Conservation (phyloP, 345 rosid species). For the Melaleuca alternifolia region DNA sequence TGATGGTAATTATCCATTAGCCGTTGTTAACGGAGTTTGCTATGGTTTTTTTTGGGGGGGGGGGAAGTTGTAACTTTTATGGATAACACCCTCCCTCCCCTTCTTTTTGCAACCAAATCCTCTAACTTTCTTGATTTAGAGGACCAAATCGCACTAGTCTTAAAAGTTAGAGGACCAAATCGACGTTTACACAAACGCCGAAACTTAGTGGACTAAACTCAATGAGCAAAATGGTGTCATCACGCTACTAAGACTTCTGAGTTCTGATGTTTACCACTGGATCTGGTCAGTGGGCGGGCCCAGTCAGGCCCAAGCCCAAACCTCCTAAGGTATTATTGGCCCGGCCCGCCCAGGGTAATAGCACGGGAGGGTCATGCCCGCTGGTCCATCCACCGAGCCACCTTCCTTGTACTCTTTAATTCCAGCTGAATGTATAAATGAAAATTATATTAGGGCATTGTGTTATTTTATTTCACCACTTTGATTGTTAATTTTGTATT, state of each 20-base stretch:
- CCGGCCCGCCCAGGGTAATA: neutral
- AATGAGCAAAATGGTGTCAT: neutral
- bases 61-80: neutral
- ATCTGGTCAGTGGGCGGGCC: neutral
- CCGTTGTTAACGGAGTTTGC: too few relatives aligned
- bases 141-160: neutral
- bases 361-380: neutral
- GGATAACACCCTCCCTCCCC: neutral
- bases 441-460: fast-evolving
- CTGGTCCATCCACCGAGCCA: neutral
- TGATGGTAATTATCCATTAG: neutral
- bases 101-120: neutral
- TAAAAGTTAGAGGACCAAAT: neutral
- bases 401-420: too few relatives aligned
- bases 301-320: neutral
- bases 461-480: neutral
- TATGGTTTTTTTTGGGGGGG: neutral
- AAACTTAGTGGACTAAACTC: neutral
- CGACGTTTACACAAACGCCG: neutral
- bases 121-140: neutral
- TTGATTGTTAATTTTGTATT: neutral
- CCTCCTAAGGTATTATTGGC: neutral
- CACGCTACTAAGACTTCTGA: neutral
- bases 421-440: neutral
- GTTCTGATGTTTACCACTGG: neutral